phyloP scores from a whole-genome alignment of 352 stramenopile genomes.

The Phytophthora syringae region DNA sequence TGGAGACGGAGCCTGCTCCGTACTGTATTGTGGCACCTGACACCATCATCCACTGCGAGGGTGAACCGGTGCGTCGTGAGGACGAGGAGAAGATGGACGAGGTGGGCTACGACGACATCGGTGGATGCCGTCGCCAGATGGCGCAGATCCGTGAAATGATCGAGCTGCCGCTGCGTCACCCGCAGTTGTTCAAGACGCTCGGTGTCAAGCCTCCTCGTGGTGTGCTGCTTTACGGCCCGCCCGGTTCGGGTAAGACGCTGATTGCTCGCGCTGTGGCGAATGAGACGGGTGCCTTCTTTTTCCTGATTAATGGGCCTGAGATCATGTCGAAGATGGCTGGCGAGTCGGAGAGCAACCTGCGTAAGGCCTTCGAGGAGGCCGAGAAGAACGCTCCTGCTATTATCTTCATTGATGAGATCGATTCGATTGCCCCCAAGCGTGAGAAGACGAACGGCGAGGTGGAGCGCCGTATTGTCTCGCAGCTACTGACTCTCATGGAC shows the following conservation, averaged over 20 bases:
- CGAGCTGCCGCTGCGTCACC: conserved; percentile 97
- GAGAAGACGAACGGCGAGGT: conserved; percentile 99
- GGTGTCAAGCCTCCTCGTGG: conserved; percentile 99
- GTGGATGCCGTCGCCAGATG: conserved; percentile 98
- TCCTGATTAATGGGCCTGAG: conserved; percentile 99
- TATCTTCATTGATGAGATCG: conserved; percentile 99
- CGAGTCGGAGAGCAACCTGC: conserved; percentile 93
- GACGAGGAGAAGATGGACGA: conserved; percentile 99
- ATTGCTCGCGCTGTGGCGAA: conserved; percentile 99
- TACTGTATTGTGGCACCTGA: conserved; percentile 99
- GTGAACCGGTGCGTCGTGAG: conserved; percentile 98
- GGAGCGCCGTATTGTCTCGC: conserved; percentile 98
- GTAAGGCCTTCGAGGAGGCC: conserved; percentile 98
- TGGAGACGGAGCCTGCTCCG: conserved; percentile 97
- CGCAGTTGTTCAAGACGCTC: conserved; percentile 98
- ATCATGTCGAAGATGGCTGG: conserved; percentile 99
- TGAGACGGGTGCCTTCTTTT: conserved; percentile 99
- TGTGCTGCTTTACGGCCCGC: conserved; percentile 99
- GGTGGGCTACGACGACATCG: conserved; percentile 99
- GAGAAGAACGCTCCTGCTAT: conserved; percentile 99
- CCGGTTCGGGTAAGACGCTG: conserved; percentile 98
- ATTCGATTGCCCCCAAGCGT: conserved; percentile 98
- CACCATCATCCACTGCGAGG: conserved; percentile 99
- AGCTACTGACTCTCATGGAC: conserved; percentile 99
- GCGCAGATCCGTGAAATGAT: conserved; percentile 99